Evolutionary conservation across 495 filamentous ascomycete genomes (phyloP), one percentile per base, ranked within the genome.

Genomic region (Copromyces sp.): DNA sequence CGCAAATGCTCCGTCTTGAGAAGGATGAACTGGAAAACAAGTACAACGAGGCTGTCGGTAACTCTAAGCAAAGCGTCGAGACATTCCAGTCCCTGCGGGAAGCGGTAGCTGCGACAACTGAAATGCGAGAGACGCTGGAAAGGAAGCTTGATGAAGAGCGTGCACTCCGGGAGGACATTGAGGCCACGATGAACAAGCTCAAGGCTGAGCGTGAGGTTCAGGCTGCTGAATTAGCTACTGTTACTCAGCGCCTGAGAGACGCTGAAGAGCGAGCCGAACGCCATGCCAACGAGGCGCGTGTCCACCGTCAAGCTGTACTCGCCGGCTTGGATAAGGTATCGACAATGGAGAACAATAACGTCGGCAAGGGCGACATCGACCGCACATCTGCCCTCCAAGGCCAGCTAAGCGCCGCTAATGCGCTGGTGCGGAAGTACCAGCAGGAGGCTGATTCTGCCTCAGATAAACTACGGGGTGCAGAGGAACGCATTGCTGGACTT

Each of bases 401-500:
- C 29, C 95, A 97, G 79, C 83, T 97, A 7, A 87, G 90, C 69
- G 84, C 89, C 35, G 92, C 95, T 39, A 94, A 93, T 76, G 86
- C 86, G 8, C 83, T 98, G 73, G 93, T 94, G 47, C 90, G 90
- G 78, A 91, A 93, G 74, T 97, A 95, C 76, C 94, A 97, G 80
- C 85, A 89, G 45, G 94, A 95, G 69, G 95, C 95, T n/a, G 93
- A 99, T 79, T 82, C 86, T 24, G 94, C 94, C 2, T 89, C 92
- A 3, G 94, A 97, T 75, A 97, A 93, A 80, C 86, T 99, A 41
- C 91, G 94, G 11, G 89, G 92, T 69, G 95, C 95, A 9, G 97
- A 98, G 81, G 96, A 97, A 80, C 88, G 96, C 8, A 98, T 99
- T 78, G 96, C 95, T 17, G 94, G 95, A 3, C 86, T 99, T 6